Evolutionary conservation across 148 eudicot genomes (phyloP).

Genomic region (Chenopodium berlandieri): DNA sequence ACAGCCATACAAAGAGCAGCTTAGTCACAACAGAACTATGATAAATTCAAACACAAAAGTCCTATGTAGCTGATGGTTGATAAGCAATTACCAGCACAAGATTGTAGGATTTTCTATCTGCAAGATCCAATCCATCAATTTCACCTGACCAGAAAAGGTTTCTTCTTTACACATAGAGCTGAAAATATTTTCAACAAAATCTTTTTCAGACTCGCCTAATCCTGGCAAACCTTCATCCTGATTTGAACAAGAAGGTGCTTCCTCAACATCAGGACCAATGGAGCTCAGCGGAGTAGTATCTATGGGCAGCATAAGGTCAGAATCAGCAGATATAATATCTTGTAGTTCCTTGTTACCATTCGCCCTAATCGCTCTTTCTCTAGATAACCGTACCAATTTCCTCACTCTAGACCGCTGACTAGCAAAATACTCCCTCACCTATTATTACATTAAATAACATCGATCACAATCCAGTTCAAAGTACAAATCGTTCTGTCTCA

Average conservation of each 20-base stretch:
- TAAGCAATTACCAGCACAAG: slow-evolving; percentile 55
- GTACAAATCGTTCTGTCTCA: slow-evolving; percentile 3
- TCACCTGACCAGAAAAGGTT: slow-evolving; percentile 77
- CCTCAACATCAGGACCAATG: slow-evolving; percentile 57
- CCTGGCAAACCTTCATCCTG: slow-evolving; percentile 56
- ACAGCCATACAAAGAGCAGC: slow-evolving; percentile 17
- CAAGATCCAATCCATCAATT: slow-evolving; percentile 87
- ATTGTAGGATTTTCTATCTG: slow-evolving; percentile 65
- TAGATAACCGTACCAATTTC: slow-evolving; percentile 62
- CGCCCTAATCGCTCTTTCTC: slow-evolving; percentile 53
- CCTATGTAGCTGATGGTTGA: slow-evolving; percentile 8
- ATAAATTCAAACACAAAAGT: neutral
- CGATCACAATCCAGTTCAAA: slow-evolving; percentile 13
- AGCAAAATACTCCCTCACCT: slow-evolving; percentile 83
- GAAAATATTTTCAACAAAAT: slow-evolving; percentile 69
- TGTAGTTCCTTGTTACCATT: slow-evolving; percentile 33
- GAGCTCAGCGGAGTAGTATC: slow-evolving; percentile 64
- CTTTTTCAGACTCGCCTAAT: slow-evolving; percentile 54
- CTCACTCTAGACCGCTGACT: slow-evolving; percentile 78
- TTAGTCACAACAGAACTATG: slow-evolving; percentile 1
- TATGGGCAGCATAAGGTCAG: slow-evolving; percentile 36
- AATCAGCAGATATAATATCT: slow-evolving; percentile 36
- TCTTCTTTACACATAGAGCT: slow-evolving; percentile 79
- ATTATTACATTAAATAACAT: slow-evolving; percentile 9
- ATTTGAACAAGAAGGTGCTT: slow-evolving; percentile 56